Evolutionary conservation across 768 basidiomycete species (phyloP), one percentile per base, ranked within the genome.

Genomic region (Trametes gibbosa): DNA sequence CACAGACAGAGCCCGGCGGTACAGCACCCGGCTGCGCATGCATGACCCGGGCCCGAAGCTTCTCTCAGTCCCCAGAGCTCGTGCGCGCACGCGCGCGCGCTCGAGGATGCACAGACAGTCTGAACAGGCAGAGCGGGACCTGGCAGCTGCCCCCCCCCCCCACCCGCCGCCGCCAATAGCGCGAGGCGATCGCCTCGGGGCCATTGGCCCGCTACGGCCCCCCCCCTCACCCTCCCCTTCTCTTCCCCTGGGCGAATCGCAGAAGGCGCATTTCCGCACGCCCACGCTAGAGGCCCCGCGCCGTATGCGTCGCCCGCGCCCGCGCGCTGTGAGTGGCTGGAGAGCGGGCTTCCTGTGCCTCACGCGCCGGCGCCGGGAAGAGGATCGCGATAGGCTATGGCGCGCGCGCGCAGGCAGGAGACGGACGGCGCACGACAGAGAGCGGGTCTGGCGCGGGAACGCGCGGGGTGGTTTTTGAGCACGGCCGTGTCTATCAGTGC

Each of bases 401-500:
- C 5, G 29, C 62, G 53, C 62, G 58, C 50, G 24, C 39, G 52
- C 55, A 40, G 19, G 34, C 35, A 19, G 37, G 58, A 53, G 53
- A 58, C 62, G 62, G 62, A 59, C 43, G 53, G 29, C 29, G 5
- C 29, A 32, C 29, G 29, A 32, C 4, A 46, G 50, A 47, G 54
- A 59, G 62, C 62, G 62, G 62, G 52, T 53, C 13, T 58, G 32
- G 58, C 62, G 62, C 56, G 62, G 62, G 62, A 63, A 63, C 40
- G 43, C 49, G 57, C 37, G 37, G 54, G 50, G 54, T 63, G 62
- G n/a, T 40, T 56, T 63, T 59, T 59, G 62, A 63, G 54, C 62
- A 56, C 62, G 56, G 48, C 62, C 62, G 62, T 63, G 62, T 63
- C 62, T 63, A 63, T 63, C 62, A 63, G 49, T 52, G 43, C 50